phyloP scores from a whole-genome alignment of 345 rosid genomes.

The Durio zibethinus region DNA sequence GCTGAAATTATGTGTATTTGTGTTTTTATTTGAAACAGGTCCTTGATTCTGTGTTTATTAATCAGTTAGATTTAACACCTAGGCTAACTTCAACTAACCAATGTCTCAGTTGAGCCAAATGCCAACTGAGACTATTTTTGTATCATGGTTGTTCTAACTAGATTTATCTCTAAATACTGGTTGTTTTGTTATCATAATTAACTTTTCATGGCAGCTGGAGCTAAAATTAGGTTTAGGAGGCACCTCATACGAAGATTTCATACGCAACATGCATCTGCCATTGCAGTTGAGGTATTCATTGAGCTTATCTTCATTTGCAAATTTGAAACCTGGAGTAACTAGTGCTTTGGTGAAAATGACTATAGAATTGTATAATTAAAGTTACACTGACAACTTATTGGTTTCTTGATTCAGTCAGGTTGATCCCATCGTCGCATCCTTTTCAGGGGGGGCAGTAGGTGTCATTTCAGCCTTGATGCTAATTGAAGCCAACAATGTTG shows the following conservation, averaged over 20 bases:
- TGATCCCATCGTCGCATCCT: conserved; percentile 95
- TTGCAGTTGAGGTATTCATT: conserved; percentile 68
- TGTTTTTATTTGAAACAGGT: neutral
- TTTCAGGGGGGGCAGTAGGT: conserved; percentile 95
- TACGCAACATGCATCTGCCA: conserved; percentile 75
- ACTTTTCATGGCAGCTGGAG: conserved; percentile 61
- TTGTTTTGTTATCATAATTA: conserved; percentile 1
- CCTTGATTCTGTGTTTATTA: neutral
- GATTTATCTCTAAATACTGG: neutral
- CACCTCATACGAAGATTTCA: conserved; percentile 92
- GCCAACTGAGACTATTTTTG: neutral
- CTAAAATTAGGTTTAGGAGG: conserved; percentile 87
- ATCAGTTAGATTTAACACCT: neutral
- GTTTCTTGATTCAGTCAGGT: conserved; percentile 66
- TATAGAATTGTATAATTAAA: neutral
- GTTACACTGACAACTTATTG: conserved; percentile 12
- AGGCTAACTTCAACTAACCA: neutral
- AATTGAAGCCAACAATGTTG: conserved; percentile 84
- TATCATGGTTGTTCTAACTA: neutral
- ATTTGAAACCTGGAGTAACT: conserved; percentile 4
- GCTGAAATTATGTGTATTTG: neutral
- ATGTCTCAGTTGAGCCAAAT: neutral
- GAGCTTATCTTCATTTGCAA: conserved; percentile 14
- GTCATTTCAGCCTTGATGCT: conserved; percentile 96
- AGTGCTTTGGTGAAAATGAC: conserved; percentile 12